Conservation (phyloP, 345 rosid species). For the Triadica sebifera region DNA sequence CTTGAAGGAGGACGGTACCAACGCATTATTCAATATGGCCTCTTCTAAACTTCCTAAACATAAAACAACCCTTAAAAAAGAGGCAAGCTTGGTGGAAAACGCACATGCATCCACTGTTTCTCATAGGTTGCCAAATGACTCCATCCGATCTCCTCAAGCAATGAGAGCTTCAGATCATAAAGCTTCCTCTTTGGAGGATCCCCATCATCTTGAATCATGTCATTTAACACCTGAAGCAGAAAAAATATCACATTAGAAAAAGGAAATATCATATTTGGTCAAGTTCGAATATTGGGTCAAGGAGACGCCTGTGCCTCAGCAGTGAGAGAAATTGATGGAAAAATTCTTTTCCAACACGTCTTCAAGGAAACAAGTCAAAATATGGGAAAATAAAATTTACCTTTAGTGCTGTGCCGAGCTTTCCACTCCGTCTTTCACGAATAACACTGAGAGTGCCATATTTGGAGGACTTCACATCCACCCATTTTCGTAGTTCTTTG, state of each 20-base stretch:
- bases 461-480: constrained; percentile 71
- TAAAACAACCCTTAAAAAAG: constrained; percentile 44
- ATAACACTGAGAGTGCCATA: constrained; percentile 67
- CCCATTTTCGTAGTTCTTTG: constrained; percentile 84
- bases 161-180: constrained; percentile 65
- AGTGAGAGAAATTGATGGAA: neutral
- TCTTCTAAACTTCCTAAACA: neutral
- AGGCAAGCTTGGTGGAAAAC: constrained; percentile 74
- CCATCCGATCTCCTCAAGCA: constrained; percentile 88
- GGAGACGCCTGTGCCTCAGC: neutral
- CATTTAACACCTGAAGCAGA: constrained; percentile 58
- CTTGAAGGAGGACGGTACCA: neutral
- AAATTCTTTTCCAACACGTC: neutral
- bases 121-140: constrained; percentile 61
- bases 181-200: constrained; percentile 79
- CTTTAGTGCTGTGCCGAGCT: constrained; percentile 89
- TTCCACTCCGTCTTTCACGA: constrained; percentile 64
- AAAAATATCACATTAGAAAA: neutral
- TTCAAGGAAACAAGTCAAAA: neutral
- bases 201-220: constrained; percentile 69
- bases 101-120: constrained; percentile 83
- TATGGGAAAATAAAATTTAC: constrained; percentile 27
- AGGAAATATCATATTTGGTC: neutral
- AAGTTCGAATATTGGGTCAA: neutral
- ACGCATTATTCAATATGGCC: neutral